Evolutionary conservation across 768 basidiomycete genomes (phyloP).

Genomic region (Pleurotus eryngii): DNA sequence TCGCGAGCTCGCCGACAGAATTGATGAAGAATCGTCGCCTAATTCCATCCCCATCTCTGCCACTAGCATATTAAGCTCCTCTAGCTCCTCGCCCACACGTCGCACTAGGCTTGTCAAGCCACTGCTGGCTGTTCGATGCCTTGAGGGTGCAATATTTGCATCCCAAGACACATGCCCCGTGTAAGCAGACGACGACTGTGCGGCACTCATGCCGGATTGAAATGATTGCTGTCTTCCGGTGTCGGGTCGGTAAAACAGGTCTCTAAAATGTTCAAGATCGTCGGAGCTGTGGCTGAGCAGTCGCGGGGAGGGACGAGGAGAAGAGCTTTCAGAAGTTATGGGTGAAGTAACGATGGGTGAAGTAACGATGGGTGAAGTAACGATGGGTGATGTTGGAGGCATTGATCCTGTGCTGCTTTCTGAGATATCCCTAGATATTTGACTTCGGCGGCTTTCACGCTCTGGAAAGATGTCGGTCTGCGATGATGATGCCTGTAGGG

Average conservation of each 20-base stretch:
- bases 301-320: constrained; percentile 45
- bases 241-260: constrained; percentile 65
- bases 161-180: constrained; percentile 32
- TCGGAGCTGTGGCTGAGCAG: constrained; percentile 53
- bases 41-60: constrained; percentile 23
- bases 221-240: constrained; percentile 14
- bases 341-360: too few relatives aligned
- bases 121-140: constrained; percentile 35
- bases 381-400: constrained; percentile 10
- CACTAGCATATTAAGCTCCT: constrained; percentile 28
- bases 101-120: constrained; percentile 47
- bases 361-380: constrained; percentile 12
- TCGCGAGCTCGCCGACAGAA: constrained; percentile 24
- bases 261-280: constrained; percentile 71
- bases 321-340: constrained; percentile 26
- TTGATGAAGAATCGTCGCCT: constrained; percentile 27
- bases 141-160: constrained; percentile 16
- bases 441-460: not conserved
- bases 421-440: constrained; percentile 3
- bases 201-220: constrained; percentile 15
- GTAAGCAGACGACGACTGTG: constrained; percentile 24
- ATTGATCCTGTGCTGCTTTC: constrained; percentile 9
- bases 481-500: not conserved
- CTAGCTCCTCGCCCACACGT: constrained; percentile 49
- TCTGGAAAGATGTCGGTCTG: constrained; percentile 9